Percentiles rank a stretch among this genome's conserved stretches.
phyloP scores from a whole-genome alignment of 129 eudicot genomes.

The Lonicera japonica region DNA sequence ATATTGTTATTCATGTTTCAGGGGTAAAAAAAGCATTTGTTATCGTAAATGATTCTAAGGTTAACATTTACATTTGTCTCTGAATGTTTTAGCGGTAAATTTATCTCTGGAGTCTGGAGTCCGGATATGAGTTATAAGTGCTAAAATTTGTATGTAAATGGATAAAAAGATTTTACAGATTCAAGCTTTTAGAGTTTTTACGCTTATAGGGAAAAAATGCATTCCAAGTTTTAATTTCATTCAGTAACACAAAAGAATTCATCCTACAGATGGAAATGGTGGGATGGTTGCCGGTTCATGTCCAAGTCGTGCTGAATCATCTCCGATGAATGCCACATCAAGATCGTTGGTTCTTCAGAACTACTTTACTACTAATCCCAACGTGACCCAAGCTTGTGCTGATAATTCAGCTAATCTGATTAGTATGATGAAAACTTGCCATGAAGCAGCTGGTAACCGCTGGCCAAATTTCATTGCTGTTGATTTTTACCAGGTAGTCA shows the following conservation, averaged over 20 bases:
- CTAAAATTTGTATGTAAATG: no score
- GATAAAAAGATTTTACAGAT: no score
- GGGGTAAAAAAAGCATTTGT: no score
- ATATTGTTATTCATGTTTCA: no score
- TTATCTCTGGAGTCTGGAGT: no score
- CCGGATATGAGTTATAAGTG: no score
- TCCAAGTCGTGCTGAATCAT: slow-evolving; percentile 78
- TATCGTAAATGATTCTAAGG: no score
- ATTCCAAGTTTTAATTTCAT: no score
- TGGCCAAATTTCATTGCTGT: slow-evolving; percentile 97
- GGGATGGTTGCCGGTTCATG: slow-evolving; percentile 72
- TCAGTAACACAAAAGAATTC: no score
- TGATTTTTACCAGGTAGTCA: slow-evolving; percentile 80
- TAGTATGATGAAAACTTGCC: slow-evolving; percentile 71
- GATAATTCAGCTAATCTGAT: slow-evolving; percentile 68
- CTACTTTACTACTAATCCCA: slow-evolving; percentile 67
- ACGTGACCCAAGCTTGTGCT: slow-evolving; percentile 55
- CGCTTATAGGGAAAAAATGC: no score
- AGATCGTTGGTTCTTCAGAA: slow-evolving; percentile 70
- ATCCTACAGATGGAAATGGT: slow-evolving; percentile 62
- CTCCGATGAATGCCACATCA: slow-evolving; percentile 57
- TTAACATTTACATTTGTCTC: no score
- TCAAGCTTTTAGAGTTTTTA: neutral
- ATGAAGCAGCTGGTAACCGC: slow-evolving; percentile 57
- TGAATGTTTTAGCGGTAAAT: no score